Percentiles rank a stretch among this genome's conserved stretches.
Evolutionary conservation across 495 filamentous ascomycete species (phyloP).

Genomic region (Beverwykella pulmonaria): DNA sequence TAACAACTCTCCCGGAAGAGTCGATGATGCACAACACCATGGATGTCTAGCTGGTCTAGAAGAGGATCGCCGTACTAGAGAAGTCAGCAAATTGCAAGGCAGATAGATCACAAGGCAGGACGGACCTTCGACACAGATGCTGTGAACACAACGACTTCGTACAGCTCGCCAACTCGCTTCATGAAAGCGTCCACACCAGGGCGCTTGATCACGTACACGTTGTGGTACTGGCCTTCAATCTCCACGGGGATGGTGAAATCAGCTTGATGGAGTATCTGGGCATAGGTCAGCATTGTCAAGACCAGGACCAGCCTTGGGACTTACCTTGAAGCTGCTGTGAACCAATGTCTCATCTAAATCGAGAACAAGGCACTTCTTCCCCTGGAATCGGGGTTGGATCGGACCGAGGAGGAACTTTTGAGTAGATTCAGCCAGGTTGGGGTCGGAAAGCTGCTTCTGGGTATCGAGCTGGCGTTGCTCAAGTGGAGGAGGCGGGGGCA

Average conservation of each 20-base stretch:
- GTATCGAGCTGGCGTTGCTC: constrained; percentile 49
- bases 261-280: constrained; percentile 91
- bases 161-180: constrained; percentile 96
- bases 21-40: constrained; percentile 93
- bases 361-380: constrained; percentile 91
- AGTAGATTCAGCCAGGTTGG: constrained; percentile 43
- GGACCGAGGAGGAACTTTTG: constrained; percentile 81
- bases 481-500: constrained; percentile 65
- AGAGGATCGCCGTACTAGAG: constrained; percentile 93
- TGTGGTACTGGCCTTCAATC: constrained; percentile 98
- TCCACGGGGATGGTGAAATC: constrained; percentile 99
- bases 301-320: not conserved
- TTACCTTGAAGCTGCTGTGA: constrained; percentile 98
- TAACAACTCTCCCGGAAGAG: constrained; percentile 98
- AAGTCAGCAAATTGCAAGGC: constrained; percentile 12
- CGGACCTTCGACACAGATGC: constrained; percentile 96
- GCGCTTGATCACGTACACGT: constrained; percentile 98
- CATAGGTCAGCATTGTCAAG: constrained; percentile 33
- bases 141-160: constrained; percentile 98
- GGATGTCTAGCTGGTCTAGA: constrained; percentile 95
- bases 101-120: not conserved
- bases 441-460: constrained; percentile 40
- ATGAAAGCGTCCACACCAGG: constrained; percentile 98
- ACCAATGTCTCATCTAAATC: constrained; percentile 98
- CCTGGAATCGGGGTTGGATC: constrained; percentile 71